These are phyloP conservation scores for Ambrosia hybrid DNA, from an alignment of 140 eudicot genomes.

Conservation along the genomic window DNA sequence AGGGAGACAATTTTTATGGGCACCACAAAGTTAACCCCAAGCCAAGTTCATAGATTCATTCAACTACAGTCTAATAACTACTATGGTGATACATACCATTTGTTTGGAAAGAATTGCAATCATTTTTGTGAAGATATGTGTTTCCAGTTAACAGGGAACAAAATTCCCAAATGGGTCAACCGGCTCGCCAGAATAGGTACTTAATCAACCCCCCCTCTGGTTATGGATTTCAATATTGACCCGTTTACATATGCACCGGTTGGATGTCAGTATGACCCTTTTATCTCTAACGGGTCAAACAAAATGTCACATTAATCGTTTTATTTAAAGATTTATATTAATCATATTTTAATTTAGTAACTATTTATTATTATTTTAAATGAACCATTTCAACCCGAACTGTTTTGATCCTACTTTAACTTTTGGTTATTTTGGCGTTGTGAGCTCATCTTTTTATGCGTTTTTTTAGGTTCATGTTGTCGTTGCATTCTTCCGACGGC, in stretches of 20 bases:
- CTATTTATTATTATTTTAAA: no score
- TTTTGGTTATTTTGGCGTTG: neutral
- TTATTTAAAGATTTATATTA: no score
- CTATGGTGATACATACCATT: slow-evolving; percentile 76
- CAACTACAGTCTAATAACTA: slow-evolving; percentile 67
- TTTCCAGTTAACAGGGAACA: slow-evolving; percentile 72
- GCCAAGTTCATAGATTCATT: slow-evolving; percentile 76
- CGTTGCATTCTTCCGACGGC: slow-evolving; percentile 69
- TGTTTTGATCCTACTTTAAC: no score
- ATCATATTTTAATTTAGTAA: no score
- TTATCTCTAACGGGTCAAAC: no score
- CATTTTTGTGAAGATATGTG: slow-evolving; percentile 83
- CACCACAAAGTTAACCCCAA: slow-evolving; percentile 56
- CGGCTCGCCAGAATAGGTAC: slow-evolving; percentile 86
- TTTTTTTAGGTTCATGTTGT: slow-evolving; percentile 73
- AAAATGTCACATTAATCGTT: no score
- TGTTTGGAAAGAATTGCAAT: slow-evolving; percentile 84
- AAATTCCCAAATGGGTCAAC: slow-evolving; percentile 92
- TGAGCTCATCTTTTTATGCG: neutral
- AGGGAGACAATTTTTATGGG: slow-evolving; percentile 85
- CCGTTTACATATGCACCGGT: no score
- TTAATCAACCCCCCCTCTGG: neutral
- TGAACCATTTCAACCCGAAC: no score
- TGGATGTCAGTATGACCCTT: no score
- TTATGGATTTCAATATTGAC: no score